Evolutionary conservation across 2,329 filamentous ascomycete species (phyloP).

Genomic region (Lachnellula occidentalis): DNA sequence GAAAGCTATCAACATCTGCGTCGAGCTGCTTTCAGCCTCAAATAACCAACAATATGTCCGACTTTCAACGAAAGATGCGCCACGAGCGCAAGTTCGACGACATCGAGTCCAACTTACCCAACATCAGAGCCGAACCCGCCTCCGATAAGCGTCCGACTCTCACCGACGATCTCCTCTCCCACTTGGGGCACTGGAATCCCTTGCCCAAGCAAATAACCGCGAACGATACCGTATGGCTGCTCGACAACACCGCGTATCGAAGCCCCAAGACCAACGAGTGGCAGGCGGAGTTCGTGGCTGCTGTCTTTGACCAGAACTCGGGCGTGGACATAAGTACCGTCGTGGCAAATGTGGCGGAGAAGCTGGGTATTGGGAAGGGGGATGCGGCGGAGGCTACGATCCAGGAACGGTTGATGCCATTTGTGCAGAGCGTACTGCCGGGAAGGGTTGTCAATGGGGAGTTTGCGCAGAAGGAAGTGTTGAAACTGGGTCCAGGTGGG

Average conservation of each 20-base stretch:
- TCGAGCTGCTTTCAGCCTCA: too few species aligned
- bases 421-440: slow-evolving; percentile 70
- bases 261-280: slow-evolving; percentile 47
- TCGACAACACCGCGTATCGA: slow-evolving; percentile 83
- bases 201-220: slow-evolving; percentile 52
- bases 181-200: slow-evolving; percentile 49
- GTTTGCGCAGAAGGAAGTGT: slow-evolving; percentile 41
- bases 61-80: slow-evolving; percentile 46
- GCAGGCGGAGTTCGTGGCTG: slow-evolving; percentile 78
- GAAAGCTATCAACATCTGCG: too few species aligned
- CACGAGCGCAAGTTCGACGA: slow-evolving; percentile 43
- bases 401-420: slow-evolving; percentile 65
- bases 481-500: slow-evolving; percentile 64
- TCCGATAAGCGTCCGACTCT: slow-evolving; percentile 20
- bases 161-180: slow-evolving; percentile 40
- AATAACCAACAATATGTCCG: slow-evolving; percentile 10
- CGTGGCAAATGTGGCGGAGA: slow-evolving; percentile 64
- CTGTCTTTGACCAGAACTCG: slow-evolving; percentile 70
- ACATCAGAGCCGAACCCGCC: slow-evolving; percentile 28
- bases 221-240: slow-evolving; percentile 72
- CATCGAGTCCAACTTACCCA: slow-evolving; percentile 43
- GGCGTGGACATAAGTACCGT: slow-evolving; percentile 62
- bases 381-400: slow-evolving; percentile 57
- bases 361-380: slow-evolving; percentile 56
- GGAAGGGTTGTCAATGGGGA: slow-evolving; percentile 62